These are phyloP conservation scores for Alisma plantagoaquatica DNA, from an alignment of 106 monocot genomes.

Conservation along the genomic window DNA sequence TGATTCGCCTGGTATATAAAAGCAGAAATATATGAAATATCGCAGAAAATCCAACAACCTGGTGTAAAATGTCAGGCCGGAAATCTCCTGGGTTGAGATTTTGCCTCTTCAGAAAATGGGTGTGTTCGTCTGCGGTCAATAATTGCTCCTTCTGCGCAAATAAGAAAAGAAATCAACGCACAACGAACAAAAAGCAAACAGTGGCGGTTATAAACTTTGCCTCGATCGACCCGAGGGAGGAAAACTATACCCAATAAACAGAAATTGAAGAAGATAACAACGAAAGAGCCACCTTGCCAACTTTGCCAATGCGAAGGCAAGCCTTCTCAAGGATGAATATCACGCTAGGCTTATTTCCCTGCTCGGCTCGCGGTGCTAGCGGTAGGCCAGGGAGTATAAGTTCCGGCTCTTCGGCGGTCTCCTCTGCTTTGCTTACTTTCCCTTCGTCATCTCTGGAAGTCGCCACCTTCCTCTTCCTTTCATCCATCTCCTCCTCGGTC, in stretches of 20 bases:
- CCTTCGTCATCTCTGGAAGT: background rate
- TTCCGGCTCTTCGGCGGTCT: too few relatives aligned
- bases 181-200: background rate
- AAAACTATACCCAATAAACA: conserved; percentile 1
- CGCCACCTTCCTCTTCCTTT: background rate
- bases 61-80: conserved; percentile 27
- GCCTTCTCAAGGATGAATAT: conserved; percentile 25
- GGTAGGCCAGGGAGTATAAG: conserved; percentile 21
- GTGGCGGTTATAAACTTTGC: background rate
- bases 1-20: background rate
- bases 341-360: conserved; percentile 15
- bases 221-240: background rate
- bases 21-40: background rate
- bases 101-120: conserved; percentile 15
- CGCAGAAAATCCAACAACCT: conserved; percentile 8
- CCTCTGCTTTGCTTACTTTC: background rate
- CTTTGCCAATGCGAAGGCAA: conserved; percentile 21
- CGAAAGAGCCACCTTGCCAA: conserved; percentile 14
- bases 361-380: background rate
- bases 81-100: conserved; percentile 23
- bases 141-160: conserved; percentile 22
- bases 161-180: background rate
- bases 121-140: conserved; percentile 21
- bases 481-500: conserved; percentile 2
- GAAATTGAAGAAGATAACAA: background rate